Evolutionary conservation across 73 alveolate species (phyloP), one percentile per base, ranked within the genome.

Genomic region (Stentor roeselii): DNA sequence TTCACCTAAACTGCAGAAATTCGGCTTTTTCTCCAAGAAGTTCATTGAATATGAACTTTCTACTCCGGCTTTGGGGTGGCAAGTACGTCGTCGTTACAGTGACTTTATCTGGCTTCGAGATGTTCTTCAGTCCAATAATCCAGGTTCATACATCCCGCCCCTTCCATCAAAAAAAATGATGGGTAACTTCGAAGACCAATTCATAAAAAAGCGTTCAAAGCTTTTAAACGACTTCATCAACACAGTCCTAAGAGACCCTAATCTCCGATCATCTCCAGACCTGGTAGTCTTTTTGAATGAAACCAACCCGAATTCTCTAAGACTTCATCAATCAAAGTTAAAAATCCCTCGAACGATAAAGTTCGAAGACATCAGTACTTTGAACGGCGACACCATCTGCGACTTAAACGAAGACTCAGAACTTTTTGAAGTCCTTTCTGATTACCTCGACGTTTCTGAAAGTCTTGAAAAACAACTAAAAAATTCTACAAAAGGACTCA

Each of bases 11-110:
- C 6, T 50, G 30, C 30, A 11, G 21, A 21, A 50, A 11, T 6
- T 6, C 6, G 67, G 67, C 6, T 50, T 50, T 50, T 50, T 50
- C 21, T 11, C 6, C 6, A 50, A 50, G 67, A 67, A 67, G 11
- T 67, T 21, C 2, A 32, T 67, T 76, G 36, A 39, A 2, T 88
- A 88, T 84, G 78, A 86, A 34, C 80, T 88, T 21, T n/a, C 50
- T 30, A 86, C 98, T 2, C 75, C 76, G 74, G 96, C 98, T 3
- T 85, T 91, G 39, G 93, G 90, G 37, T 93, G 96, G 96, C 83
- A 59, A 50, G 94, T 89, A 0, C 83, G 86, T 82, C 42, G 98
- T 74, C 86, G 88, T 50, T 85, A 90, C 77, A 84, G 86, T 76
- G 96, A 93, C 77, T 93, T 93, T 60, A 35, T 75, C 6, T 67